Base-by-base conservation (phyloP, 805 yeast genomes). In the Monosporozyma unispora region DNA sequence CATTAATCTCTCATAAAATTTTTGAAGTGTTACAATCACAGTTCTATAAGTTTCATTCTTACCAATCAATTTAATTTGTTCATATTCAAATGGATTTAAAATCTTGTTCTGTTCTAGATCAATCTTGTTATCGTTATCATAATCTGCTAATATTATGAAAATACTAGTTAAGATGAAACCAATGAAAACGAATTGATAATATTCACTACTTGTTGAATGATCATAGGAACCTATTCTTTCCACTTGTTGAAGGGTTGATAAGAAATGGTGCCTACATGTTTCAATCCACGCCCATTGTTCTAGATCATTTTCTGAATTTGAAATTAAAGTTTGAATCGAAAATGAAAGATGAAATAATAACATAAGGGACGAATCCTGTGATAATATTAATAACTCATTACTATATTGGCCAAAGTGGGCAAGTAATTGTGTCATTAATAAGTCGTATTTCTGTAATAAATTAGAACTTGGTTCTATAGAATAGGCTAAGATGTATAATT, bases 51-150 rank as follows among this genome's bases (percentile, higher is more conserved):
- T 5, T 10, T 4, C 14, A 38, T 11, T 21, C 1, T 55, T 45
- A n/a, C 53, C 50, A 22, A 41, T 5, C 23, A 61, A 51, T 39
- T 56, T 60, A 8, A 63, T 35, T 50, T 62, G 64, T 39, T 64
- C 67, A 33, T 53, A 56, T 46, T 60, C 66, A 46, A 64, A 64
- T 2, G 69, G 69, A 45, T 58, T 55, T 22, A 64, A 55, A 9
- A 38, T 11, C n/a, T 21, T 38, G 22, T 11, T 3, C 8, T 14
- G 35, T 4, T 14, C 35, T 14, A n/a, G 10, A 7, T 19, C 41
- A 37, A 4, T 10, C 7, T 6, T 25, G 8, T 49, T 47, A 12
- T 49, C 47, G 22, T 47, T 51, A 9, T 52, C 51, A 28, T 48
- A 33, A 5, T 44, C 39, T 21, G 45, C 49, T 16, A 54, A 46